phyloP scores from a whole-genome alignment of 805 yeast genomes.

The Teunomyces tritomae region DNA sequence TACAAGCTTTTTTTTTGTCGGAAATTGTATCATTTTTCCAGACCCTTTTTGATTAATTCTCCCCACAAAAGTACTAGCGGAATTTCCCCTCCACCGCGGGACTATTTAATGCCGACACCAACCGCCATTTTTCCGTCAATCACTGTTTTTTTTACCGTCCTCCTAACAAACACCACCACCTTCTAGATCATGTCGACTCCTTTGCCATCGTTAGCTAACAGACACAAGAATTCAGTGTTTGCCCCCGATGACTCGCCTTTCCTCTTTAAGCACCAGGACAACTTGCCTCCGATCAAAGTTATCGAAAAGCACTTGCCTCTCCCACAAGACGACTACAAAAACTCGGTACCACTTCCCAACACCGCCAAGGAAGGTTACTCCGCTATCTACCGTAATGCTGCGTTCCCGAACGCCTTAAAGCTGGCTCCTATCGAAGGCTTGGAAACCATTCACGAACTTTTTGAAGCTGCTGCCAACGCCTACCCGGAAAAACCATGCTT shows the following conservation, averaged over 20 bases:
- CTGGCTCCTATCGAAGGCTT: conserved; percentile 16
- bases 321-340: conserved; percentile 5
- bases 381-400: conserved; percentile 28
- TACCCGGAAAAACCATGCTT: conserved; percentile 14
- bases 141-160: not conserved
- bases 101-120: not conserved
- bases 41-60: no score
- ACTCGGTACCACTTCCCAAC: conserved; percentile 15
- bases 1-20: no score
- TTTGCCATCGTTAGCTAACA: conserved; percentile 7
- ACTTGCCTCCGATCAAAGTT: conserved; percentile 10
- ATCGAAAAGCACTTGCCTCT: conserved; percentile 16
- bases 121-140: not conserved
- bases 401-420: conserved; percentile 22
- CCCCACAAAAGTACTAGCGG: no score
- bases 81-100: not conserved
- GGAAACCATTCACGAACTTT: conserved; percentile 16
- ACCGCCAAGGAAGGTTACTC: conserved; percentile 23
- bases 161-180: not conserved
- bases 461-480: conserved; percentile 14
- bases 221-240: conserved; percentile 1
- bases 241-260: conserved; percentile 17
- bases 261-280: conserved; percentile 13
- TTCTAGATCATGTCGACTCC: not conserved
- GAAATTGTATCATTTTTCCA: no score